A percentile compares a stretch with the other conserved stretches of the same genome.
phyloP scores from a whole-genome alignment of 2,329 filamentous ascomycete species.

The Neoarthrinium moseri region DNA sequence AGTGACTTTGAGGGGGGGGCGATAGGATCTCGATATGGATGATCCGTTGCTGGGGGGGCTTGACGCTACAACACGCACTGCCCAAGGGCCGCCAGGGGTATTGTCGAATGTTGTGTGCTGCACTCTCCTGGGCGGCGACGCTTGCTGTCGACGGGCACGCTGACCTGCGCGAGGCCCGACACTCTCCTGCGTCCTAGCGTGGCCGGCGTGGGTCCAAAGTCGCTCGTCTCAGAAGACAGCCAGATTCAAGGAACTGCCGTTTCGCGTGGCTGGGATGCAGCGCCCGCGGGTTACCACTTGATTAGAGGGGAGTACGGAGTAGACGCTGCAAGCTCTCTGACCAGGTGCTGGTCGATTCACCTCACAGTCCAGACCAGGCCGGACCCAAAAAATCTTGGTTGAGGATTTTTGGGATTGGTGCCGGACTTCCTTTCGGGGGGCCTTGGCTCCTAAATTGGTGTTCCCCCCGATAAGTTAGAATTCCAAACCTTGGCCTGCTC shows the following conservation, averaged over 20 bases:
- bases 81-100: background rate
- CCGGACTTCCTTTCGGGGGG: too few species aligned
- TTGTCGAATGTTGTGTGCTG: too few species aligned
- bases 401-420: background rate
- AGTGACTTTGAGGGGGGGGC: constrained; percentile 1
- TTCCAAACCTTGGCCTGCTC: background rate
- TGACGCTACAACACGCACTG: constrained; percentile 4
- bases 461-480: background rate
- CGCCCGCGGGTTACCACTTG: constrained; percentile 1
- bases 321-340: background rate
- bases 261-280: constrained; percentile 22
- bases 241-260: constrained; percentile 21
- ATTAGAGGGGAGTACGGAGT: background rate
- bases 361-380: too few species aligned
- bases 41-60: constrained; percentile 4
- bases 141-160: constrained; percentile 1
- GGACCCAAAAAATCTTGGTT: too few species aligned
- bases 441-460: background rate
- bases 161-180: too few species aligned
- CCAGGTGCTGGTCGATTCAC: too few species aligned
- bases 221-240: constrained; percentile 20
- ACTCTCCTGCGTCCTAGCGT: too few species aligned
- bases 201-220: constrained; percentile 14
- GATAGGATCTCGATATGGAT: constrained; percentile 1
- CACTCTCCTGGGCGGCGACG: constrained; percentile 1